Percentiles rank a stretch among this genome's conserved stretches.
Evolutionary conservation across 2,329 filamentous ascomycete species (phyloP).

Genomic region (Phaeoacremonium minimum): DNA sequence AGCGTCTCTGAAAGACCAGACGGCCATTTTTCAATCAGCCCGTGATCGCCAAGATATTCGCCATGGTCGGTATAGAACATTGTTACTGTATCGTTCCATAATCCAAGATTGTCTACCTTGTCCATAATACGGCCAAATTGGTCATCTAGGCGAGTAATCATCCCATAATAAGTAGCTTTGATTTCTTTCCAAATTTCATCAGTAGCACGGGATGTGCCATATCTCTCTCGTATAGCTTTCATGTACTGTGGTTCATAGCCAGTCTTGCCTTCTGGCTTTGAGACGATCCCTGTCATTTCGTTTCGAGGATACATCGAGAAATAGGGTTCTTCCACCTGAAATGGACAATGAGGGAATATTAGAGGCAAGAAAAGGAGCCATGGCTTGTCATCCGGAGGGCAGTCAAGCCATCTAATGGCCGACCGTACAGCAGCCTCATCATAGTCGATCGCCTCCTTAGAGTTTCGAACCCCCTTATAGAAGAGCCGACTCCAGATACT

Average conservation of each 20-base stretch:
- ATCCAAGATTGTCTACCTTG: slow-evolving; percentile 22
- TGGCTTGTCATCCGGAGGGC: slow-evolving; percentile 31
- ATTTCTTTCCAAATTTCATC: slow-evolving; percentile 38
- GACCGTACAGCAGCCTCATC: slow-evolving; percentile 36
- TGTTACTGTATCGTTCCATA: slow-evolving; percentile 33
- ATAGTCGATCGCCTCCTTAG: slow-evolving; percentile 32
- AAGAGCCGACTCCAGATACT: slow-evolving; percentile 33
- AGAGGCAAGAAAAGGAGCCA: slow-evolving; percentile 38
- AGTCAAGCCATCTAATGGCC: slow-evolving; percentile 38
- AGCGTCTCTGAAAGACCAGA: slow-evolving; percentile 35
- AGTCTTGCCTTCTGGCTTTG: slow-evolving; percentile 22
- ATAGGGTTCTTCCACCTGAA: slow-evolving; percentile 41
- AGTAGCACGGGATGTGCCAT: slow-evolving; percentile 32
- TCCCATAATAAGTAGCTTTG: slow-evolving; percentile 39
- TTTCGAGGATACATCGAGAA: slow-evolving; percentile 39
- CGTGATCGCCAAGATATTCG: slow-evolving; percentile 41
- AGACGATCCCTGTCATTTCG: slow-evolving; percentile 12
- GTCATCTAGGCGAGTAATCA: slow-evolving; percentile 38
- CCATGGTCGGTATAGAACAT: slow-evolving; percentile 41
- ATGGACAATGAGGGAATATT: slow-evolving; percentile 40
- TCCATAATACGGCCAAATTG: slow-evolving; percentile 37
- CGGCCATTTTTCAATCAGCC: slow-evolving; percentile 44
- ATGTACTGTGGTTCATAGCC: slow-evolving; percentile 38
- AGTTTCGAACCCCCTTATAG: slow-evolving; percentile 33
- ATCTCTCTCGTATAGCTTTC: slow-evolving; percentile 28